Conservation (phyloP, 805 yeast genomes). For the Saturnispora mendoncae region DNA sequence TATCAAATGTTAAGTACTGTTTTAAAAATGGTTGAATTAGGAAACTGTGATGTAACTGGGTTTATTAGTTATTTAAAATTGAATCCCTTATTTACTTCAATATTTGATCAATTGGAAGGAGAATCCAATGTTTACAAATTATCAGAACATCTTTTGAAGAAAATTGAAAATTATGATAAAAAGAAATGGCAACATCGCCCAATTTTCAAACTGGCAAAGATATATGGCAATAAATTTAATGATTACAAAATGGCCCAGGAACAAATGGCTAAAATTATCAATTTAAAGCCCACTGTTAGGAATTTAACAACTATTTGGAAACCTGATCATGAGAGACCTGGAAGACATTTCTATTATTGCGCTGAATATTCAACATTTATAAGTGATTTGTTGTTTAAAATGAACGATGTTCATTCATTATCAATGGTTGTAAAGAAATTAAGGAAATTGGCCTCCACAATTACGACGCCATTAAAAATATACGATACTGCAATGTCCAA, state of each 20-base stretch:
- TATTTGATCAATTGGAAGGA: background rate
- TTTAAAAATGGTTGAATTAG: slow-evolving; percentile 44
- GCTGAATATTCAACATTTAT: slow-evolving; percentile 59
- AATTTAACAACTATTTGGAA: slow-evolving; percentile 84
- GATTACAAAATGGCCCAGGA: slow-evolving; percentile 48
- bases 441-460: slow-evolving; percentile 69
- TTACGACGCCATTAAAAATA: slow-evolving; percentile 52
- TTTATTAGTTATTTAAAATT: slow-evolving; percentile 35
- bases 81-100: slow-evolving; percentile 27
- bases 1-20: slow-evolving; percentile 50
- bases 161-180: slow-evolving; percentile 52
- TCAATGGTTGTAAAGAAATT: slow-evolving; percentile 58
- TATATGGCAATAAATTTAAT: slow-evolving; percentile 45
- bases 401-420: slow-evolving; percentile 51
- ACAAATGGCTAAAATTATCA: slow-evolving; percentile 55
- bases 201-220: slow-evolving; percentile 57
- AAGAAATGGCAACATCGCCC: slow-evolving; percentile 92
- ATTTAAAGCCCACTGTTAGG: slow-evolving; percentile 59
- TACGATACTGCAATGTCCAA: slow-evolving; percentile 58
- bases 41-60: slow-evolving; percentile 26
- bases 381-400: slow-evolving; percentile 43
- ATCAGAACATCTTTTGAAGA: slow-evolving; percentile 39
- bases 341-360: slow-evolving; percentile 80
- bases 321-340: slow-evolving; percentile 85
- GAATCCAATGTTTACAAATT: slow-evolving; percentile 27